These are phyloP conservation scores for Magnolia sinica DNA, from an alignment of 164 flowering plant species.

Conservation along the genomic window DNA sequence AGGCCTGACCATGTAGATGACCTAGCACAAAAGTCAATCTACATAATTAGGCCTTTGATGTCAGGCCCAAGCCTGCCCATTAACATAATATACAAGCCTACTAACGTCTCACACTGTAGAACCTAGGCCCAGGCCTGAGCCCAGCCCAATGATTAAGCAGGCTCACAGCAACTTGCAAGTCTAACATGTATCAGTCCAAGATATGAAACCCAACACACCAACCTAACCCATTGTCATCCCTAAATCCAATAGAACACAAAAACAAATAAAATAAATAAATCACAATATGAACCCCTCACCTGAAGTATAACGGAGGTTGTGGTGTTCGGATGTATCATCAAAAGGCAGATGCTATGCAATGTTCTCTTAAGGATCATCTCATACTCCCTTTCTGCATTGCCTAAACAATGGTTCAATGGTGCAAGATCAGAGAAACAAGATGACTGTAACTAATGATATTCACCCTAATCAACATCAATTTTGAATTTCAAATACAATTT, in stretches of 20 bases:
- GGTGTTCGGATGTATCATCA: constrained; percentile 80
- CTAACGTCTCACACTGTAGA: too few relatives aligned
- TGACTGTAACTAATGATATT: not conserved
- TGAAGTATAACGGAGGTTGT: constrained; percentile 82
- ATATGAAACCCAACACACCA: too few relatives aligned
- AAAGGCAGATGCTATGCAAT: constrained; percentile 71
- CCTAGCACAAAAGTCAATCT: too few relatives aligned
- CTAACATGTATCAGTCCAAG: too few relatives aligned
- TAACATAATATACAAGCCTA: too few relatives aligned
- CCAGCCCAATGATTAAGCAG: too few relatives aligned
- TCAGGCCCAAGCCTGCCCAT: too few relatives aligned
- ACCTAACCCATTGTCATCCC: too few relatives aligned
- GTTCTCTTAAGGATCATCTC: constrained; percentile 88
- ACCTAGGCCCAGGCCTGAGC: too few relatives aligned
- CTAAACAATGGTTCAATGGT: constrained; percentile 28
- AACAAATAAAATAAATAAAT: not conserved
- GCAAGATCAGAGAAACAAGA: constrained; percentile 1
- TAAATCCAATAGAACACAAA: not conserved
- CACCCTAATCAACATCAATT: not conserved
- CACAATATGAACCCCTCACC: constrained; percentile 32
- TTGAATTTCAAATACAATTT: not conserved
- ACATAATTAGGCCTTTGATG: too few relatives aligned
- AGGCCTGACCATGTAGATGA: too few relatives aligned
- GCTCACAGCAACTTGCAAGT: too few relatives aligned
- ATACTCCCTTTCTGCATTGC: constrained; percentile 79